Percentiles rank a stretch among this genome's conserved stretches.
Conservation (phyloP, 495 filamentous ascomycete species). For the Acidomyces sp. region DNA sequence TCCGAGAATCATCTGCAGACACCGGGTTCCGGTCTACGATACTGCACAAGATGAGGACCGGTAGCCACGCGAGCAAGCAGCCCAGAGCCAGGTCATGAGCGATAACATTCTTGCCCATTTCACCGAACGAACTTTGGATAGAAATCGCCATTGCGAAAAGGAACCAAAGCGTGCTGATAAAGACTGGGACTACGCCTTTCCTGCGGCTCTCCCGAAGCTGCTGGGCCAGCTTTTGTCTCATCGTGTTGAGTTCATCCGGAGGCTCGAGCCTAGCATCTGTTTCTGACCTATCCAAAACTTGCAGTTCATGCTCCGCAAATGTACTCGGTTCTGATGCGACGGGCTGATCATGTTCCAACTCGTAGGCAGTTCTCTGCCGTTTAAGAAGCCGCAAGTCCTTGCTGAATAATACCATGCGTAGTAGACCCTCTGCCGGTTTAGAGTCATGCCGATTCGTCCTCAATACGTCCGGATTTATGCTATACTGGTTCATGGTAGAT, state of each 20-base stretch:
- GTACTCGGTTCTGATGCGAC: not conserved
- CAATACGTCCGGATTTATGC: constrained; percentile 19
- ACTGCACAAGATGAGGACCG: constrained; percentile 33
- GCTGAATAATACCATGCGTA: constrained; percentile 32
- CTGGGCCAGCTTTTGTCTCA: constrained; percentile 26
- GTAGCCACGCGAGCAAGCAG: constrained; percentile 36
- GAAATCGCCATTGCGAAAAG: constrained; percentile 30
- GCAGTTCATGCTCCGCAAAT: not conserved
- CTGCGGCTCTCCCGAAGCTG: constrained; percentile 28
- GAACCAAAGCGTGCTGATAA: constrained; percentile 33
- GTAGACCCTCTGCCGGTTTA: constrained; percentile 26
- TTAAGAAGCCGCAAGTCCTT: constrained; percentile 22
- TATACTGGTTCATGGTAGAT: constrained; percentile 35
- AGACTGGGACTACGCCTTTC: constrained; percentile 32
- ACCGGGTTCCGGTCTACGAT: constrained; percentile 40
- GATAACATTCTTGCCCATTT: constrained; percentile 28
- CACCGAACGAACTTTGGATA: constrained; percentile 34
- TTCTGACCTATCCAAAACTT: not conserved
- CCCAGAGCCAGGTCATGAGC: constrained; percentile 38
- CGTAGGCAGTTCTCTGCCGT: not conserved
- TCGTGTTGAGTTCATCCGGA: constrained; percentile 14
- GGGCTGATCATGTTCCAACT: constrained; percentile 5
- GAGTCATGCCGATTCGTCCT: constrained; percentile 1
- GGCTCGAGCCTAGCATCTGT: not conserved
- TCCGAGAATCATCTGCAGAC: constrained; percentile 27